Percentiles rank a stretch among this genome's conserved stretches.
Conservation (phyloP, 805 yeast species). For the Cephaloascus albidus region DNA sequence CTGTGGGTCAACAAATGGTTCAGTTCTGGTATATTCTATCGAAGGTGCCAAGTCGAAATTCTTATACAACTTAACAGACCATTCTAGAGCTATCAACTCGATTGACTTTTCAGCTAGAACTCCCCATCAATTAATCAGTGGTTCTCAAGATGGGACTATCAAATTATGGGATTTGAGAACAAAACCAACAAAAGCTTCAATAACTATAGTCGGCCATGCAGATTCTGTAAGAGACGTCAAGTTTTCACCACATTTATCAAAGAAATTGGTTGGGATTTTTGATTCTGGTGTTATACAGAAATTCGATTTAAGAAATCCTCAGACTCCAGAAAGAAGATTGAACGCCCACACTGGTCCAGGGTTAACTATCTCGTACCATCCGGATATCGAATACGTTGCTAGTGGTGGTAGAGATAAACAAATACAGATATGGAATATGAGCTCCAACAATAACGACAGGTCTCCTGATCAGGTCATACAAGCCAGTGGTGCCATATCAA, state of each 20-base stretch:
- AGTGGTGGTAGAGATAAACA: slow-evolving; percentile 92
- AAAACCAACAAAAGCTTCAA: slow-evolving; percentile 32
- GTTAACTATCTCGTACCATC: slow-evolving; percentile 81
- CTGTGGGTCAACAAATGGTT: slow-evolving; percentile 29
- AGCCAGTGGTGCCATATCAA: slow-evolving; percentile 72
- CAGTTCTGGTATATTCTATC: slow-evolving; percentile 20
- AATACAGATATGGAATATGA: slow-evolving; percentile 69
- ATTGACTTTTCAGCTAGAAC: slow-evolving; percentile 21
- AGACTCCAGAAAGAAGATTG: slow-evolving; percentile 55
- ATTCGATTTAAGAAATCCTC: slow-evolving; percentile 75
- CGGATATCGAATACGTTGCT: slow-evolving; percentile 66
- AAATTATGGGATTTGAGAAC: slow-evolving; percentile 67
- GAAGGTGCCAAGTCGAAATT: slow-evolving; percentile 19
- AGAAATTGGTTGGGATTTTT: slow-evolving; percentile 66
- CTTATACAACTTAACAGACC: slow-evolving; percentile 21
- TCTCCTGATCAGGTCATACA: slow-evolving; percentile 64
- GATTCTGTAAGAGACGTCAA: slow-evolving; percentile 61
- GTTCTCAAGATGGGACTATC: slow-evolving; percentile 75
- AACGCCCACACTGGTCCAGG: slow-evolving; percentile 93
- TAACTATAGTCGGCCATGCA: slow-evolving; percentile 49
- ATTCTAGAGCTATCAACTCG: slow-evolving; percentile 30
- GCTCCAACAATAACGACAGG: slow-evolving; percentile 18
- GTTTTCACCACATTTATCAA: slow-evolving; percentile 41
- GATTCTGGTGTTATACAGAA: slow-evolving; percentile 84
- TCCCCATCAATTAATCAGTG: slow-evolving; percentile 27